Evolutionary conservation across 805 yeast species (phyloP).

Genomic region (Clavispora asparagi): DNA sequence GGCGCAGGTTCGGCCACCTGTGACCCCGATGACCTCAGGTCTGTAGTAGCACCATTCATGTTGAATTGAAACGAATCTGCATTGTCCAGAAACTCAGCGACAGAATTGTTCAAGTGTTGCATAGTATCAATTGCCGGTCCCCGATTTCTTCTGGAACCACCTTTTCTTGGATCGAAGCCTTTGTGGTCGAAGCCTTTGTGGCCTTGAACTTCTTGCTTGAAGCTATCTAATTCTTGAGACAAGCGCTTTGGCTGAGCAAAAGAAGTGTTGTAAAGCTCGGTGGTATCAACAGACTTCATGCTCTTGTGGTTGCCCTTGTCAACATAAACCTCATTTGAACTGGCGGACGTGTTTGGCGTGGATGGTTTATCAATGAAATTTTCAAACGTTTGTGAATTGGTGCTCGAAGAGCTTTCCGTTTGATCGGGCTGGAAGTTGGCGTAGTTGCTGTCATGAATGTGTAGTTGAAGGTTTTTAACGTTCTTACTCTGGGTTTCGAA

Average conservation of each 20-base stretch:
- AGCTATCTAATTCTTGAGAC: constrained; percentile 22
- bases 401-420: constrained; percentile 2
- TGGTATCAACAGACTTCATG: constrained; percentile 9
- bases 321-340: not conserved
- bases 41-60: not conserved
- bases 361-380: not conserved
- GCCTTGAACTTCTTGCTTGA: constrained; percentile 23
- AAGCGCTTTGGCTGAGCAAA: constrained; percentile 3
- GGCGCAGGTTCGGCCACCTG: not conserved
- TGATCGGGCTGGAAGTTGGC: not conserved
- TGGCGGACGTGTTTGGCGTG: constrained; percentile 7
- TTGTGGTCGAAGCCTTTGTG: constrained; percentile 20
- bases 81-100: not conserved
- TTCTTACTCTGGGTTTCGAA: constrained; percentile 1
- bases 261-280: constrained; percentile 4
- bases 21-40: not conserved
- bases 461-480: constrained; percentile 10
- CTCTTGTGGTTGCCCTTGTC: not conserved
- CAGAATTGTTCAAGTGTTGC: not conserved
- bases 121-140: not conserved
- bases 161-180: constrained; percentile 13
- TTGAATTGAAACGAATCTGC: not conserved
- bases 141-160: not conserved
- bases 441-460: constrained; percentile 8
- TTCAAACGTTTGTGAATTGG: constrained; percentile 2